Evolutionary conservation across 1,284 basidiomycete genomes (phyloP).

Genomic region (Sporisorium graminicola): DNA sequence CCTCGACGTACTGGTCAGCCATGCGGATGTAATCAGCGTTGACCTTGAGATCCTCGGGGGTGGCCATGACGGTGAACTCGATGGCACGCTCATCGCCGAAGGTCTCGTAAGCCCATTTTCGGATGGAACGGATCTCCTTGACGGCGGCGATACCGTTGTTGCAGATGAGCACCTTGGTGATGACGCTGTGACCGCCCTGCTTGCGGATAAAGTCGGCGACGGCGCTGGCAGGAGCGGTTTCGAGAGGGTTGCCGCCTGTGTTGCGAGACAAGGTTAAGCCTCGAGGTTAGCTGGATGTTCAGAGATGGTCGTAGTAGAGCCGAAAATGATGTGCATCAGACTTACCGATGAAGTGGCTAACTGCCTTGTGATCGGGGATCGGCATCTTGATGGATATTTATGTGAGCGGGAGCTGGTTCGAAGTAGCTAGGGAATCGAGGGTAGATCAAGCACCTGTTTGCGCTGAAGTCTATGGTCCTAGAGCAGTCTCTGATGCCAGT

Average conservation of each 20-base stretch:
- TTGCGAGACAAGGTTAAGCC: background rate
- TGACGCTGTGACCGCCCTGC: slow-evolving; percentile 96
- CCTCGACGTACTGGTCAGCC: slow-evolving; percentile 99
- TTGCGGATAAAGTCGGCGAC: slow-evolving; percentile 92
- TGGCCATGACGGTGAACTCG: slow-evolving; percentile 99
- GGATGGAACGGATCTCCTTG: slow-evolving; percentile 97
- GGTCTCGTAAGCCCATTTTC: slow-evolving; percentile 99
- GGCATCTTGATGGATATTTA: slow-evolving; percentile 33
- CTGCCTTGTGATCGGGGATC: slow-evolving; percentile 60
- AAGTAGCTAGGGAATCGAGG: background rate
- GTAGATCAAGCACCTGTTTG: slow-evolving; percentile 4
- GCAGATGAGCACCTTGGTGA: slow-evolving; percentile 84
- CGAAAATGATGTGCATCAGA: background rate
- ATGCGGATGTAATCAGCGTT: slow-evolving; percentile 99
- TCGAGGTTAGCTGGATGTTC: slow-evolving; percentile 6
- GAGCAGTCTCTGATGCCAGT: background rate
- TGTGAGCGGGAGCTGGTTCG: background rate
- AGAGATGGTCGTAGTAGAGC: background rate
- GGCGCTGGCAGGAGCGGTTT: slow-evolving; percentile 81
- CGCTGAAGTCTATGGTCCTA: too few species aligned
- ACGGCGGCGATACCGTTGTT: slow-evolving; percentile 93
- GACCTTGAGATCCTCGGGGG: slow-evolving; percentile 94
- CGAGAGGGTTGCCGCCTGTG: slow-evolving; percentile 89
- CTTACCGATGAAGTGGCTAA: slow-evolving; percentile 66
- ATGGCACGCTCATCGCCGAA: slow-evolving; percentile 95